Conservation (phyloP, 441 rosid species). For the Raphanus hybrid region DNA sequence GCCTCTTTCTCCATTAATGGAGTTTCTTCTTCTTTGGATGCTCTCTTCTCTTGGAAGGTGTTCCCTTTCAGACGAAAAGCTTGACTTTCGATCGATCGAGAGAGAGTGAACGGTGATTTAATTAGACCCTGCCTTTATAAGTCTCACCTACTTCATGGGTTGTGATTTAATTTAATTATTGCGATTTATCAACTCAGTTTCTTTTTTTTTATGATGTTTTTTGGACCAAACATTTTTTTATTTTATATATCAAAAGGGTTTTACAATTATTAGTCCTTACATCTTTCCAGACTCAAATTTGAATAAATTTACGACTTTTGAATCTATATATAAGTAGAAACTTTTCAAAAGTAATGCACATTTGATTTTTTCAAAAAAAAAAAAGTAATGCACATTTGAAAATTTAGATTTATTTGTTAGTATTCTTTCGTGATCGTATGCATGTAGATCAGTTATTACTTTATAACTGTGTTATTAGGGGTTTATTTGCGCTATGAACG, state of each 20-base stretch:
- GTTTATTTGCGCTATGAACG: no score
- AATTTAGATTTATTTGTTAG: background rate
- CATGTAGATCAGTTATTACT: no score
- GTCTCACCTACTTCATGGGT: constrained; percentile 39
- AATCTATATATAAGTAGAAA: background rate
- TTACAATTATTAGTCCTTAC: constrained; percentile 19
- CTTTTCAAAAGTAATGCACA: background rate
- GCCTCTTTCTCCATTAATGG: constrained; percentile 60
- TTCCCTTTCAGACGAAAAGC: constrained; percentile 32
- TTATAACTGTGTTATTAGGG: no score
- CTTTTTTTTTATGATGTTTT: background rate
- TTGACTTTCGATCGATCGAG: constrained; percentile 31
- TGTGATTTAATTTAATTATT: constrained; percentile 40
- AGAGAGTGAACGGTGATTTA: constrained; percentile 31
- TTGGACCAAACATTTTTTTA: constrained; percentile 1
- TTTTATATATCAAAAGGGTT: constrained; percentile 7
- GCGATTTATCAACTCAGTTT: constrained; percentile 12
- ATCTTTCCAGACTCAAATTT: constrained; percentile 33
- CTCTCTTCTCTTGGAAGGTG: constrained; percentile 33
- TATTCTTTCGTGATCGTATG: background rate
- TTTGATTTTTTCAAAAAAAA: background rate
- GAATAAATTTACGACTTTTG: constrained; percentile 5
- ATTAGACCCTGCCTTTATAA: constrained; percentile 56
- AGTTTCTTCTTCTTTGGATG: constrained; percentile 26
- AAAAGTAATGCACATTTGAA: background rate